Evolutionary conservation across 225 moss, liverwort and hornwort species (phyloP).

Genomic region (Bryoerythrophyllum caledonicum): DNA sequence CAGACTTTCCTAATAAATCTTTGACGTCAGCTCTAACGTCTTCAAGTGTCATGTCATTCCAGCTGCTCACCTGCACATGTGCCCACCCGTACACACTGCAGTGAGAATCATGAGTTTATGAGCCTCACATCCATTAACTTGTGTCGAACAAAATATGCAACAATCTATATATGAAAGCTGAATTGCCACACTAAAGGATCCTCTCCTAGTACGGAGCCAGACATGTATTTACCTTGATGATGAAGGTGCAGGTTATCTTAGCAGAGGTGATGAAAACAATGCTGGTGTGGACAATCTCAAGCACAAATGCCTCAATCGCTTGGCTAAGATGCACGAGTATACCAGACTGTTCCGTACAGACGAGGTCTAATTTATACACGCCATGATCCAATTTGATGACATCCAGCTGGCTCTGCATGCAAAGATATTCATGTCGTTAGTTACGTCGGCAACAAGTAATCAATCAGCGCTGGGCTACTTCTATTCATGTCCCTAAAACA

Average conservation of each 20-base stretch:
- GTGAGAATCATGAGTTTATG: constrained; percentile 22
- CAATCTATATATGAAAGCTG: not conserved
- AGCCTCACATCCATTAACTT: not conserved
- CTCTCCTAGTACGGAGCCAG: not conserved
- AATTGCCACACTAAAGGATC: not conserved
- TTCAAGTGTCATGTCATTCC: constrained; percentile 41
- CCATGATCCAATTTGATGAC: constrained; percentile 42
- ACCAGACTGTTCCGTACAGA: constrained; percentile 30
- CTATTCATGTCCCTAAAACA: not conserved
- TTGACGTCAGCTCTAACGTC: constrained; percentile 26
- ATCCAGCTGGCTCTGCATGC: constrained; percentile 39
- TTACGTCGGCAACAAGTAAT: not conserved
- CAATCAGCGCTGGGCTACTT: not conserved
- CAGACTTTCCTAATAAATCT: constrained; percentile 21
- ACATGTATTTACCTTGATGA: constrained; percentile 35
- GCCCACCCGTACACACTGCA: constrained; percentile 2
- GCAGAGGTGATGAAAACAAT: constrained; percentile 39
- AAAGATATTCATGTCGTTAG: constrained; percentile 5
- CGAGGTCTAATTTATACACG: constrained; percentile 38
- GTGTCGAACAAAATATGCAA: no score
- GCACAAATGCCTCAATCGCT: constrained; percentile 49
- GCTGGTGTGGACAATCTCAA: constrained; percentile 42
- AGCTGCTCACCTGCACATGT: constrained; percentile 44
- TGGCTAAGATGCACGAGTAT: constrained; percentile 35
- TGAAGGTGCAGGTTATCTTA: constrained; percentile 32